These are phyloP conservation scores for Platismatia glauca DNA, from an alignment of 495 filamentous ascomycete genomes.

Conservation along the genomic window DNA sequence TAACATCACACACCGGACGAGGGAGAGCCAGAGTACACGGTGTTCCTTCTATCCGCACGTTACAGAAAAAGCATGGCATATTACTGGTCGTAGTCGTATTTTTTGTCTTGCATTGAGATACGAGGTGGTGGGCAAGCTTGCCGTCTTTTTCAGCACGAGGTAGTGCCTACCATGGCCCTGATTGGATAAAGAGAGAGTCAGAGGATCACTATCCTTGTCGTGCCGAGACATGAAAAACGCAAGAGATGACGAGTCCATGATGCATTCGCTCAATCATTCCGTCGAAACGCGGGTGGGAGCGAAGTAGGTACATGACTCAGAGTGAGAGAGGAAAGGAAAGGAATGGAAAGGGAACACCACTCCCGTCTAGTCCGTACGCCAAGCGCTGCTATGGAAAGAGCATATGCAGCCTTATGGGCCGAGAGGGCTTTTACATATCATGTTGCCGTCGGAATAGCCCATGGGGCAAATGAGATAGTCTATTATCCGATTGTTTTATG, in stretches of 20 bases:
- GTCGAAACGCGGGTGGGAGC: not conserved
- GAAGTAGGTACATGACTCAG: not conserved
- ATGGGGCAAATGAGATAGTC: not conserved
- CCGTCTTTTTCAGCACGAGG: not conserved
- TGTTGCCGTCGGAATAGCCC: not conserved
- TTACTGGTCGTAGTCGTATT: not conserved
- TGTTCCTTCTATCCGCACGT: not conserved
- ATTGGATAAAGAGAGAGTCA: not conserved
- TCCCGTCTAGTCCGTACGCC: not conserved
- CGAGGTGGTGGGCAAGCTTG: not conserved
- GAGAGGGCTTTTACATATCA: not conserved
- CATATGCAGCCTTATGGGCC: not conserved
- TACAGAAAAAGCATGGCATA: not conserved
- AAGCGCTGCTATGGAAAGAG: slow-evolving; percentile 8
- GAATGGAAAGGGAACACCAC: not conserved
- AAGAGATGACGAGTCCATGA: slow-evolving; percentile 2
- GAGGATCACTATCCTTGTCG: slow-evolving; percentile 10
- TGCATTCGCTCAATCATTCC: no score
- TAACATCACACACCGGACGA: no score
- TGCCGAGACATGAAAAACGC: not conserved
- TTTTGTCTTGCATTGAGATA: not conserved
- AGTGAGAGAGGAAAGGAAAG: not conserved
- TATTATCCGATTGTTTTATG: not conserved
- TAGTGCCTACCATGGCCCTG: not conserved
- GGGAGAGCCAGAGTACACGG: no score